These are phyloP conservation scores for Gleditsia sinensis DNA, from an alignment of 306 rosid genomes.

Conservation along the genomic window DNA sequence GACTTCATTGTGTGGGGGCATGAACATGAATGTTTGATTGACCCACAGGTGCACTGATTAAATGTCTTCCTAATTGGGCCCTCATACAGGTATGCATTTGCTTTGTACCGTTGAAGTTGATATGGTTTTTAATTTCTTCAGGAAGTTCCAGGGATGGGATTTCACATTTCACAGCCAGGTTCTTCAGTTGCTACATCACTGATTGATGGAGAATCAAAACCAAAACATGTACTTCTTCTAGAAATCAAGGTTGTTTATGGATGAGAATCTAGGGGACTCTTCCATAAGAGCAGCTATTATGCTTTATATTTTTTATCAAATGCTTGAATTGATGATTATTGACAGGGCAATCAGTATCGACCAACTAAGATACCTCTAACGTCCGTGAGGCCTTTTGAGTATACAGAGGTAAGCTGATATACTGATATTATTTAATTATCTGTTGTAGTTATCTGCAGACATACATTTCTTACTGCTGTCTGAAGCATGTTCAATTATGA, in stretches of 20 bases:
- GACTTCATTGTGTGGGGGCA: conserved; percentile 99
- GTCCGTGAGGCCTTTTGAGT: conserved; percentile 95
- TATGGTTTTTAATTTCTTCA: conserved; percentile 47
- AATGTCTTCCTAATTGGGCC: neutral
- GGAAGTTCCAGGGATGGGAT: conserved; percentile 99
- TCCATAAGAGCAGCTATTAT: conserved; percentile 25
- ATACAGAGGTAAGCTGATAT: conserved; percentile 71
- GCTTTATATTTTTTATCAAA: neutral
- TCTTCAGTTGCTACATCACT: conserved; percentile 99
- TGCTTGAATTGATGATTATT: conserved; percentile 34
- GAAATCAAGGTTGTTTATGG: conserved; percentile 82
- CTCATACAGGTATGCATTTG: neutral
- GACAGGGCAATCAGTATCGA: conserved; percentile 94
- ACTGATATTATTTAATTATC: conserved; percentile 22
- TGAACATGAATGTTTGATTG: conserved; percentile 96
- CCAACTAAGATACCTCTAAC: conserved; percentile 93
- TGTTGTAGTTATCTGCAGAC: conserved; percentile 8
- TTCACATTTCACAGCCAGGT: conserved; percentile 98
- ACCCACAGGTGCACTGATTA: conserved; percentile 72
- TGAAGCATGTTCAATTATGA: neutral
- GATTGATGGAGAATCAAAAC: conserved; percentile 98
- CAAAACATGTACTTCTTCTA: conserved; percentile 90
- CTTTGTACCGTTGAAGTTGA: conserved; percentile 19
- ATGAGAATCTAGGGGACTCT: conserved; percentile 24
- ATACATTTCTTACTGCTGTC: conserved; percentile 8